phyloP scores from a whole-genome alignment of 2,329 filamentous ascomycete genomes.

The Domatiomyces globalis region DNA sequence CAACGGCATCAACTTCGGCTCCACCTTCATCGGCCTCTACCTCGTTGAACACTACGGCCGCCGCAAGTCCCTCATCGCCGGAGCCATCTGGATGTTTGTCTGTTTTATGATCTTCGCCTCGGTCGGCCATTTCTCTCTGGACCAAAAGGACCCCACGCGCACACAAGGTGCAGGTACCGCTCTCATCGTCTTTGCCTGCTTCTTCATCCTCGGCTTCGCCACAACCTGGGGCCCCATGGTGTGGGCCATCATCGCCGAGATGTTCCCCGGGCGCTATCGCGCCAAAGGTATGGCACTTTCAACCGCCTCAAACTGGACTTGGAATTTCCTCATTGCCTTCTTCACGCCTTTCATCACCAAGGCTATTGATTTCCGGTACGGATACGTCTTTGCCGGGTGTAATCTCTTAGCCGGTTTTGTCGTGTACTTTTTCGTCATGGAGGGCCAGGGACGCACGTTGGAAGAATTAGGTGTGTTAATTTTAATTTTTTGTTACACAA shows the following conservation, averaged over 20 bases:
- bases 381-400: conserved; percentile 64
- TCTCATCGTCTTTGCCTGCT: conserved; percentile 58
- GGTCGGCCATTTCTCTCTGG: conserved; percentile 29
- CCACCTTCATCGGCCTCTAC: conserved; percentile 48
- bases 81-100: conserved; percentile 52
- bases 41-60: conserved; percentile 55
- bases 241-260: conserved; percentile 32
- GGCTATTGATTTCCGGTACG: conserved; percentile 60
- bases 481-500: no score
- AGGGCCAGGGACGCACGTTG: conserved; percentile 50
- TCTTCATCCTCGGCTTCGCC: conserved; percentile 62
- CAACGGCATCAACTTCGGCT: conserved; percentile 49
- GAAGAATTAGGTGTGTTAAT: conserved; percentile 39
- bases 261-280: conserved; percentile 30
- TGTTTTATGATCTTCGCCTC: conserved; percentile 53
- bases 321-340: conserved; percentile 64
- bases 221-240: conserved; percentile 53
- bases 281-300: conserved; percentile 26
- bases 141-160: conserved; percentile 26
- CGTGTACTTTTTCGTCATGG: conserved; percentile 66
- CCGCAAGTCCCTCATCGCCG: conserved; percentile 52
- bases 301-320: conserved; percentile 58
- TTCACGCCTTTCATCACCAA: conserved; percentile 67
- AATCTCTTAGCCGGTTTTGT: conserved; percentile 50
- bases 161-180: conserved; percentile 49